Evolutionary conservation across 257 asterid genomes (phyloP), one percentile per base, ranked within the genome.

Genomic region (Ilex aquifolium): DNA sequence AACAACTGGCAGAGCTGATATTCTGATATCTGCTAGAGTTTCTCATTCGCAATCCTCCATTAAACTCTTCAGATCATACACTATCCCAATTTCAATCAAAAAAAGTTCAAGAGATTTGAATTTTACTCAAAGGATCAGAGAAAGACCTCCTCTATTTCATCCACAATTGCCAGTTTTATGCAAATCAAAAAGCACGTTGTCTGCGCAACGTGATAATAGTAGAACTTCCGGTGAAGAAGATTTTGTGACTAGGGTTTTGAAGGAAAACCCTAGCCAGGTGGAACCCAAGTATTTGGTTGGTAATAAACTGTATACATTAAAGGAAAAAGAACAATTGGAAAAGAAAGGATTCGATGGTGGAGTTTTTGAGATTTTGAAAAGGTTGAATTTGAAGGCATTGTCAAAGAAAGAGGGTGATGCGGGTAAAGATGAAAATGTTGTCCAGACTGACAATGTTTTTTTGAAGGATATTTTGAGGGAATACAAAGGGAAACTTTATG

Each of bases 381-480:
- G 74, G 46, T 66, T 87, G 66, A 83, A 86, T 77, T 82, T 87
- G 72, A 87, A 83, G 86, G 79, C 77, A 59, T 60, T 79, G 65
- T 71, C 66, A 44, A 46, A 72, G 63, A 64, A 44, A 62, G 63
- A 63, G 44, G 68, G 72, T 63, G 78, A 79, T 12, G 74, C 59
- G 11, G 63, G 54, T 64, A 50, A 53, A 53, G 57, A 15, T 15
- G 57, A 21, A 10, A 53, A 51, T 27, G 31, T 44, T 13, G 82
- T 16, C 64, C 80, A 80, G 67, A 64, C 83, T 8, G 93, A 76
- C 58, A 93, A 79, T 51, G 91, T 93, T 60, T 79, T 77, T 74
- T 76, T 93, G 91, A 90, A 84, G 79, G 97, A 93, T 67, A 76
- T 93, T 46, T 79, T 93, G 74, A 85, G 96, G 90, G 95, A 90